phyloP scores from a whole-genome alignment of 768 basidiomycete genomes.

The Collybiopsis luxurians region DNA sequence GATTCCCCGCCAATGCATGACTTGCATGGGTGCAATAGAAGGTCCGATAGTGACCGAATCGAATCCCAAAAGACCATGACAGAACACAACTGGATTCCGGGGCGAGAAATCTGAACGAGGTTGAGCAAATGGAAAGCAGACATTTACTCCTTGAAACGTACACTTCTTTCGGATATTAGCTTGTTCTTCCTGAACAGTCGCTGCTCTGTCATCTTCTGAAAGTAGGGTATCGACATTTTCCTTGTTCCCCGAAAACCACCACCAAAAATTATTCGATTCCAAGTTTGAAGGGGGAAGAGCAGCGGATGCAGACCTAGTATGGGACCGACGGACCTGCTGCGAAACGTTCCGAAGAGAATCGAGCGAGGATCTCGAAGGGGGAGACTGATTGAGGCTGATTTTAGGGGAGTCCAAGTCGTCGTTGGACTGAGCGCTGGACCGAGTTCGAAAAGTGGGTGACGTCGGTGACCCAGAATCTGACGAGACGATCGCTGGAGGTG shows the following conservation, averaged over 20 bases:
- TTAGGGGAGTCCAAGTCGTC: slow-evolving; percentile 24
- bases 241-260: slow-evolving; percentile 57
- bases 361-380: slow-evolving; percentile 47
- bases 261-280: slow-evolving; percentile 27
- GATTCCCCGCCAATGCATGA: slow-evolving; percentile 96
- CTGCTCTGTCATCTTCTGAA: slow-evolving; percentile 50
- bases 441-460: slow-evolving; percentile 6
- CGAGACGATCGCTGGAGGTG: slow-evolving; percentile 30
- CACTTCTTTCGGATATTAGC: slow-evolving; percentile 56
- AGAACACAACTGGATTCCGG: slow-evolving; percentile 87
- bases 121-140: slow-evolving; percentile 7
- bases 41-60: slow-evolving; percentile 81
- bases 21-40: slow-evolving; percentile 75
- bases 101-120: slow-evolving; percentile 63
- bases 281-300: slow-evolving; percentile 12
- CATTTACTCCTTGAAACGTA: slow-evolving; percentile 36
- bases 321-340: slow-evolving; percentile 24
- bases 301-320: slow-evolving; percentile 24
- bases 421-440: slow-evolving; percentile 11
- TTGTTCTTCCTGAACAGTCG: slow-evolving; percentile 45
- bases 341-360: slow-evolving; percentile 55
- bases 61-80: slow-evolving; percentile 91
- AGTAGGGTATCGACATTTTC: slow-evolving; percentile 42
- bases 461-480: slow-evolving; percentile 4
- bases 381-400: slow-evolving; percentile 37